Percentiles rank a stretch among this genome's conserved stretches.
phyloP scores from a whole-genome alignment of 768 basidiomycete species.

The Daedaleopsis nitida region DNA sequence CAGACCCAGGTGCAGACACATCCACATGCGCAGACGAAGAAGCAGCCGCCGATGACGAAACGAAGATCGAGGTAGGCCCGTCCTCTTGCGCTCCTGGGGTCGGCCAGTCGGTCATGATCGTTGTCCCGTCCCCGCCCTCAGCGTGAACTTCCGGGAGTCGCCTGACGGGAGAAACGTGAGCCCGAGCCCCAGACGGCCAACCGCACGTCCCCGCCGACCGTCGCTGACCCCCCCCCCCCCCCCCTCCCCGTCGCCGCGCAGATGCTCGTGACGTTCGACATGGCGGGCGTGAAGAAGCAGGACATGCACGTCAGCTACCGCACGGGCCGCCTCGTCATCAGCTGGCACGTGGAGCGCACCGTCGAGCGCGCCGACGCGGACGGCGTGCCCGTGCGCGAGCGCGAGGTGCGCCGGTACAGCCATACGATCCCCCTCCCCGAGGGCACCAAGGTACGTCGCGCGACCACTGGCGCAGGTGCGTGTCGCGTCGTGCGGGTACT shows the following conservation, averaged over 20 bases:
- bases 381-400: conserved; percentile 56
- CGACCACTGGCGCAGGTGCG: no score
- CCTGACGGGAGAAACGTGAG: conserved; percentile 59
- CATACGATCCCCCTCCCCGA: conserved; percentile 73
- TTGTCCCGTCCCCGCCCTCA: conserved; percentile 25
- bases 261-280: conserved; percentile 70
- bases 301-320: conserved; percentile 79
- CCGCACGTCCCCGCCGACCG: neutral
- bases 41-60: conserved; percentile 47
- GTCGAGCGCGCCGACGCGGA: conserved; percentile 65
- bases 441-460: conserved; percentile 47
- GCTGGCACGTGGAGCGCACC: conserved; percentile 63
- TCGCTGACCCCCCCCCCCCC: neutral
- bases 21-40: conserved; percentile 20
- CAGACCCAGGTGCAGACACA: conserved; percentile 1
- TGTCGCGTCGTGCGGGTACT: neutral
- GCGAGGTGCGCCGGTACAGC: conserved; percentile 62
- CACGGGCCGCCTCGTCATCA: conserved; percentile 58
- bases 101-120: neutral
- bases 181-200: neutral
- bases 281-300: conserved; percentile 69
- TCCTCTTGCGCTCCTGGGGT: neutral
- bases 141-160: conserved; percentile 72
- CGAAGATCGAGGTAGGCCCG: conserved; percentile 63
- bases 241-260: conserved; percentile 20